Percentiles rank a stretch among this genome's conserved stretches.
Conservation (phyloP, 192 early-diverging fungal species). For the Rhizoclosmatium sp. region DNA sequence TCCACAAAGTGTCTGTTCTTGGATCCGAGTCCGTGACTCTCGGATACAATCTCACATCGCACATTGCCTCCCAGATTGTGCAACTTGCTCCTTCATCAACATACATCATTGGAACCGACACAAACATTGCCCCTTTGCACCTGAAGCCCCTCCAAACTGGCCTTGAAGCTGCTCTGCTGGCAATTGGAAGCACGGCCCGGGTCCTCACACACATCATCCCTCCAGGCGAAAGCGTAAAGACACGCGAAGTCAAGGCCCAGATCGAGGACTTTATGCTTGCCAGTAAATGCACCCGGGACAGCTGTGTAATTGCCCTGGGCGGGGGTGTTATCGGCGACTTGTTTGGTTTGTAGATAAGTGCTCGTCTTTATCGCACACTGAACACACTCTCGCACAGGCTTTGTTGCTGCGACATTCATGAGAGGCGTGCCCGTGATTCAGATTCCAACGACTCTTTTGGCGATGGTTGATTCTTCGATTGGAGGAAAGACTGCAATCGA, state of each 20-base stretch:
- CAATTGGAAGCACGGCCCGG: slow-evolving; percentile 13
- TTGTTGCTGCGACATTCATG: slow-evolving; percentile 98
- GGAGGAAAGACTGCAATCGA: slow-evolving; percentile 98
- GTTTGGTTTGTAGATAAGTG: slow-evolving; percentile 60
- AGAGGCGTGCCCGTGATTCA: slow-evolving; percentile 91
- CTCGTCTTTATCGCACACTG: no score
- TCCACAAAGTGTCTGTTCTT: slow-evolving; percentile 76
- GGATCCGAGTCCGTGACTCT: slow-evolving; percentile 83
- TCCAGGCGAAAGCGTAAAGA: slow-evolving; percentile 91
- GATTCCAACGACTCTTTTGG: slow-evolving; percentile 92
- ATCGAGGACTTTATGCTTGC: slow-evolving; percentile 94
- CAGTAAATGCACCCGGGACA: slow-evolving; percentile 89
- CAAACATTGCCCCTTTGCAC: slow-evolving; percentile 82
- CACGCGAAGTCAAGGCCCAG: slow-evolving; percentile 80
- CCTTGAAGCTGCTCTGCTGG: neutral
- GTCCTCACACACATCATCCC: slow-evolving; percentile 81
- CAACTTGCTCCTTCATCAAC: slow-evolving; percentile 75
- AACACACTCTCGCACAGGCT: slow-evolving; percentile 51
- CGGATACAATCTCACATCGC: slow-evolving; percentile 81
- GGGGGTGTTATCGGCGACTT: slow-evolving; percentile 98
- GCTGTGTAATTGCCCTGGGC: slow-evolving; percentile 90
- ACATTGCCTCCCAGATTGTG: slow-evolving; percentile 79
- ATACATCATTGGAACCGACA: slow-evolving; percentile 90
- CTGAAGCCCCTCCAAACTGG: slow-evolving; percentile 42
- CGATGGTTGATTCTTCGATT: slow-evolving; percentile 98